phyloP scores from a whole-genome alignment of 1,139 yeast genomes.

The Magnusiomyces fungicola region DNA sequence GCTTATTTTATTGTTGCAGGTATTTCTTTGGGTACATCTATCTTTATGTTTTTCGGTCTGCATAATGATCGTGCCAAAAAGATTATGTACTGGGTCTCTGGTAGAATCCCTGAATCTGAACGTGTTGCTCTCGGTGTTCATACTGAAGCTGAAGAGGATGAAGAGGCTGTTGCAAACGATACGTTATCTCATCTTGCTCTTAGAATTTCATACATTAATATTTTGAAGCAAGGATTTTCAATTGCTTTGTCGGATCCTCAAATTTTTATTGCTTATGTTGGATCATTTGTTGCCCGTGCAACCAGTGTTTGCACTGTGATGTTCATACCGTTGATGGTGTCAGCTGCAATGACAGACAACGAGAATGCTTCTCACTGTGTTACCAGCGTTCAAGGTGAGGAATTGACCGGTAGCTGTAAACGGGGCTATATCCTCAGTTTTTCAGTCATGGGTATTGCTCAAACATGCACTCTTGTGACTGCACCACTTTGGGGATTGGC shows the following conservation, averaged over 20 bases:
- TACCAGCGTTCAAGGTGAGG: background rate
- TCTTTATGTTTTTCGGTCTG: slow-evolving; percentile 39
- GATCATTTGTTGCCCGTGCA: slow-evolving; percentile 58
- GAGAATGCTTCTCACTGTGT: background rate
- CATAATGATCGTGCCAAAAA: slow-evolving; percentile 39
- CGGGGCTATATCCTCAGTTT: slow-evolving; percentile 48
- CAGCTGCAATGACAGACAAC: slow-evolving; percentile 20
- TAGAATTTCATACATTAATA: slow-evolving; percentile 29
- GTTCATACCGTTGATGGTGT: slow-evolving; percentile 55
- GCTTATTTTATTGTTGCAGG: slow-evolving; percentile 47
- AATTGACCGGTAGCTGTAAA: slow-evolving; percentile 39
- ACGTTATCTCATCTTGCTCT: slow-evolving; percentile 10
- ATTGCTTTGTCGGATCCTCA: slow-evolving; percentile 34
- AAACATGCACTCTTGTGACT: slow-evolving; percentile 47
- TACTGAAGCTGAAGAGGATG: background rate
- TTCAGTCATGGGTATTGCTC: slow-evolving; percentile 64
- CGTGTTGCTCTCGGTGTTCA: slow-evolving; percentile 26
- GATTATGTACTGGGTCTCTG: slow-evolving; percentile 25
- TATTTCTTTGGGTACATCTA: slow-evolving; percentile 37
- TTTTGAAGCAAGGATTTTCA: slow-evolving; percentile 42
- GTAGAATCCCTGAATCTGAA: slow-evolving; percentile 24
- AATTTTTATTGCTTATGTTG: slow-evolving; percentile 47
- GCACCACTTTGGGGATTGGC: slow-evolving; percentile 60
- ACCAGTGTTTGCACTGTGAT: slow-evolving; percentile 54
- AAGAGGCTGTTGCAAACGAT: slow-evolving; percentile 11